Evolutionary conservation across 371 early-diverging fungal genomes (phyloP).

Genomic region (Blakeslea trispora): DNA sequence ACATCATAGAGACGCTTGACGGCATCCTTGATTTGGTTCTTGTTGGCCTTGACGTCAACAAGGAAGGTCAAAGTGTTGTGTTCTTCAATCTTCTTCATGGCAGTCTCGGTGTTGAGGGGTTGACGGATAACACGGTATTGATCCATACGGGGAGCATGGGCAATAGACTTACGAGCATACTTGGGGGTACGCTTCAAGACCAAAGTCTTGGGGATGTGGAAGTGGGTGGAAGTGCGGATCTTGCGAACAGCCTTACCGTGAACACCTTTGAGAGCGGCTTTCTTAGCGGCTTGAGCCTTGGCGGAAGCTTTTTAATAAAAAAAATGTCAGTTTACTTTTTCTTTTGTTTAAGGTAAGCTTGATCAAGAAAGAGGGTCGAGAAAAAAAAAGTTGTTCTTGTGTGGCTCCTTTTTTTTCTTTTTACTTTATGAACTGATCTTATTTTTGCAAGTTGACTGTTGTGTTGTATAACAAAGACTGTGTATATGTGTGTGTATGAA

Average conservation of each 20-base stretch:
- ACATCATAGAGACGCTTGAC: slow-evolving; percentile 95
- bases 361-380: not conserved
- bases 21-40: slow-evolving; percentile 97
- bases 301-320: no score
- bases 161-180: slow-evolving; percentile 88
- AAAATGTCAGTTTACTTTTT: no score
- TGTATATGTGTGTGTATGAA: no score
- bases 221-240: slow-evolving; percentile 87
- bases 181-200: slow-evolving; percentile 82
- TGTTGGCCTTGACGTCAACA: slow-evolving; percentile 95
- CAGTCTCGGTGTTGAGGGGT: slow-evolving; percentile 96
- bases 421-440: no score
- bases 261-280: slow-evolving; percentile 91
- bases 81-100: slow-evolving; percentile 98
- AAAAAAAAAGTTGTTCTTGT: no score
- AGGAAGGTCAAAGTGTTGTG: slow-evolving; percentile 98
- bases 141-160: slow-evolving; percentile 74
- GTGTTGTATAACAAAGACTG: no score
- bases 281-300: slow-evolving; percentile 73
- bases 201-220: slow-evolving; percentile 94
- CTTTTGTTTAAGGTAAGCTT: not conserved
- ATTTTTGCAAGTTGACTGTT: no score
- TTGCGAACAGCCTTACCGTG: slow-evolving; percentile 75
- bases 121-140: slow-evolving; percentile 87
- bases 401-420: no score